These are phyloP conservation scores for Gonium pectorale DNA, from an alignment of 139 green algal species.

Conservation along the genomic window DNA sequence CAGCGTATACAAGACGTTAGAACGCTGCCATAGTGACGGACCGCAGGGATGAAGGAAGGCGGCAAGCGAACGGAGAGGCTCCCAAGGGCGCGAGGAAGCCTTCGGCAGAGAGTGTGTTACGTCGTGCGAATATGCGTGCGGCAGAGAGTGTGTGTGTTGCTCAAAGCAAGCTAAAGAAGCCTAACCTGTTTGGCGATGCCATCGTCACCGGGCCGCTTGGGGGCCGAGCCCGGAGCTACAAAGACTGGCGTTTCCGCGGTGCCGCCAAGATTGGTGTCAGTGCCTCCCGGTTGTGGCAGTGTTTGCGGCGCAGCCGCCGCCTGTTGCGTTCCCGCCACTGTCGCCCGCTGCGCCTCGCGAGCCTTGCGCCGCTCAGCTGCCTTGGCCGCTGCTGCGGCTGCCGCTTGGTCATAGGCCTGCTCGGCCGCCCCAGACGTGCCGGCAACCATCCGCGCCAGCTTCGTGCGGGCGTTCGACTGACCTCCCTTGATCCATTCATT, in stretches of 20 bases:
- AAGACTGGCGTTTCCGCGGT: no score
- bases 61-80: no score
- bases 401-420: not conserved
- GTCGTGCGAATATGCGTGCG: not conserved
- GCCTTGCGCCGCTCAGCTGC: constrained; percentile 11
- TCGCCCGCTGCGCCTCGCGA: not conserved
- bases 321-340: no score
- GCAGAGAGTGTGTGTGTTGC: not conserved
- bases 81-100: no score
- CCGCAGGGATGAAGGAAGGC: not conserved
- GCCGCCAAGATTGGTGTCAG: no score
- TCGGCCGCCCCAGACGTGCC: constrained; percentile 6
- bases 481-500: constrained; percentile 54
- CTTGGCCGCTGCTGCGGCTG: not conserved
- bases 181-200: constrained; percentile 44
- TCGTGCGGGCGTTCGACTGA: constrained; percentile 2
- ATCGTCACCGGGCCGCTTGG: constrained; percentile 12
- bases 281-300: no score
- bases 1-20: not conserved
- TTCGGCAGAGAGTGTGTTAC: no score
- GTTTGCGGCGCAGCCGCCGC: not conserved
- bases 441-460: constrained; percentile 33
- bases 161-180: not conserved
- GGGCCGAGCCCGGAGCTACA: not conserved
- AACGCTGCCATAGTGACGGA: not conserved